Conservation (phyloP, 2,329 filamentous ascomycete species). For the Colletotrichum sp. region DNA sequence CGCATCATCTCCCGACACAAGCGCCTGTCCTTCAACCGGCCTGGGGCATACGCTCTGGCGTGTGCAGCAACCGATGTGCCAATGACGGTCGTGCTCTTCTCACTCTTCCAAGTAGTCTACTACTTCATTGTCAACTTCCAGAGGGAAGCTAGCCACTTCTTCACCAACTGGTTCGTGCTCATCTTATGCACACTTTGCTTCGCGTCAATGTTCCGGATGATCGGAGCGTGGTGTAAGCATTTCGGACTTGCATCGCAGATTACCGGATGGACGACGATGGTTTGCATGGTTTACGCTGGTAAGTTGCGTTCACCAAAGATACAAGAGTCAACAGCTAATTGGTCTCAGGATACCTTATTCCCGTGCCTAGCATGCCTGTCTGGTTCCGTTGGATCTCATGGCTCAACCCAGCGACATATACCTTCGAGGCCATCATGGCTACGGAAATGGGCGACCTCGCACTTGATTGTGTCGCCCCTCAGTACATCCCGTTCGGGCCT, state of each 20-base stretch:
- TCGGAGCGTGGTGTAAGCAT: constrained; percentile 73
- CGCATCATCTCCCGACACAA: constrained; percentile 54
- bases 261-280: constrained; percentile 59
- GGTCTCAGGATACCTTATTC: constrained; percentile 54
- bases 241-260: constrained; percentile 60
- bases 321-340: background rate
- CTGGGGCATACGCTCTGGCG: constrained; percentile 56
- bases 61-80: constrained; percentile 60
- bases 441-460: constrained; percentile 64
- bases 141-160: constrained; percentile 71
- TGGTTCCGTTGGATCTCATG: constrained; percentile 82
- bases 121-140: constrained; percentile 61
- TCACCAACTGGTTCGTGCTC: constrained; percentile 75
- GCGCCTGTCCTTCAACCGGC: constrained; percentile 56
- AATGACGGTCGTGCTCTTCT: constrained; percentile 56
- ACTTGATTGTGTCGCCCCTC: constrained; percentile 47
- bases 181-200: constrained; percentile 73
- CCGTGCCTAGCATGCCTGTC: constrained; percentile 63
- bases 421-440: constrained; percentile 72
- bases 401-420: constrained; percentile 75
- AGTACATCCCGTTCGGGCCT: background rate
- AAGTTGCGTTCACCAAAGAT: constrained; percentile 27
- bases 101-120: constrained; percentile 58
- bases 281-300: constrained; percentile 64
- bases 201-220: constrained; percentile 76